Base-by-base conservation (phyloP, 805 yeast species). In the Cyberlindnera petersonii region DNA sequence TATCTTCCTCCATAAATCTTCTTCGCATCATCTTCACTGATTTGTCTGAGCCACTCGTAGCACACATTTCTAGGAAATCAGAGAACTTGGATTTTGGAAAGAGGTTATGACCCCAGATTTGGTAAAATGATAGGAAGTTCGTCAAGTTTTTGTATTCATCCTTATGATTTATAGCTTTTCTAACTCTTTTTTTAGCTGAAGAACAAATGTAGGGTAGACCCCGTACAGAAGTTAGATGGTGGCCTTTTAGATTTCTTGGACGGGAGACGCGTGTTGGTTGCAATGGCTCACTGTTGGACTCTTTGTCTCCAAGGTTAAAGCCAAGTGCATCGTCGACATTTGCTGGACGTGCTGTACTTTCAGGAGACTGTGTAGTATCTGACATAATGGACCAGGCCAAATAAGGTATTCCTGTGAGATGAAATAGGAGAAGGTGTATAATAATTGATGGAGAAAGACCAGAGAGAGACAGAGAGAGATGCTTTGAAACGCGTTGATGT, bases 41-140 rank as follows among this genome's bases (percentile, higher is more conserved):
- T 14, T 64, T 59, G 17, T 72, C 61, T 45, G 58, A 60, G 11
- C 84, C 80, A 29, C 77, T 68, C 13, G 68, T 61, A 28, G 71
- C 66, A 34, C 79, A 60, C 48, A 82, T 60, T 18, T 69, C 65
- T 1, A 82, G 61, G 52, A 88, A 79, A 57, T 86, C 94, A 33
- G 67, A 66, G 48, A 88, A 85, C 46, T 75, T 79, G 13, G 93
- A 86, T 63, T 82, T 84, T 5, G 96, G 95, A 54, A 73, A 86
- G 26, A 87, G 51, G 17, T 72, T 66, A 57, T 84, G 91, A 1
- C 82, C 87, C 89, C 91, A 84, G 24, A 79, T 51, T 59, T 82
- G 87, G 56, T 82, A 84, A 26, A 72, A 66, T 22, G 69, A 69
- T 7, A 82, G 56, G 6, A 84, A 56, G 24, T 67, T 61, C 9